These are phyloP conservation scores for Candida tammaniensis DNA, from an alignment of 805 yeast genomes.

Conservation along the genomic window DNA sequence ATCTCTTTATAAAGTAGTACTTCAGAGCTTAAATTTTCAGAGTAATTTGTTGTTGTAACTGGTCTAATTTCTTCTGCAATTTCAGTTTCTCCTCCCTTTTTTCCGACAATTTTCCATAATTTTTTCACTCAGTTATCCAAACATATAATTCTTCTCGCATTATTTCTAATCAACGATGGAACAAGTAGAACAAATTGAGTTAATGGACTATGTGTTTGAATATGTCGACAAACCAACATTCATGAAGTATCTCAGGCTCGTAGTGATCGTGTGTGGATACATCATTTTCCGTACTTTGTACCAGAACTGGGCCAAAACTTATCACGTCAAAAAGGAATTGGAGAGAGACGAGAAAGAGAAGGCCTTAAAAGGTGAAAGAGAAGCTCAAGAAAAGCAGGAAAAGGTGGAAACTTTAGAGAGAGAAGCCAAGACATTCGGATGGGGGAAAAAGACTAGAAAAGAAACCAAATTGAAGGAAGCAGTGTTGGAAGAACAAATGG, in stretches of 20 bases:
- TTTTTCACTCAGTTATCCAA: too few relatives aligned
- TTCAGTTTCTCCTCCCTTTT: too few relatives aligned
- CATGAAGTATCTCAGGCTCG: conserved; percentile 45
- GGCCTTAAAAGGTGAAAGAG: conserved; percentile 31
- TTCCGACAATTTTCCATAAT: too few relatives aligned
- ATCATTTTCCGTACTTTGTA: conserved; percentile 55
- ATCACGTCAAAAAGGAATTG: conserved; percentile 48
- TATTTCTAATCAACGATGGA: neutral
- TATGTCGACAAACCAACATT: conserved; percentile 40
- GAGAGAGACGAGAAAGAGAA: conserved; percentile 46
- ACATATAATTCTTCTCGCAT: too few relatives aligned
- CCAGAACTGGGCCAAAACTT: conserved; percentile 53
- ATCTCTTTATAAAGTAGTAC: too few relatives aligned
- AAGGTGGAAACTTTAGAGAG: conserved; percentile 23
- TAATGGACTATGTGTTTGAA: conserved; percentile 32
- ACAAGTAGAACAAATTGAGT: conserved; percentile 3
- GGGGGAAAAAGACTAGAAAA: conserved; percentile 76
- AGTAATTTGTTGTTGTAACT: too few relatives aligned
- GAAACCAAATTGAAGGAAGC: conserved; percentile 55
- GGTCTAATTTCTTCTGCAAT: too few relatives aligned
- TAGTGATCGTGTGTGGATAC: conserved; percentile 61
- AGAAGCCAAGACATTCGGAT: conserved; percentile 59
- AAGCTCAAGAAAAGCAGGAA: conserved; percentile 34
- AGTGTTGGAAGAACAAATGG: conserved; percentile 45
- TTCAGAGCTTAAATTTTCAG: too few relatives aligned